Base-by-base conservation (phyloP, 345 rosid species). In the Pelargonium nanum region DNA sequence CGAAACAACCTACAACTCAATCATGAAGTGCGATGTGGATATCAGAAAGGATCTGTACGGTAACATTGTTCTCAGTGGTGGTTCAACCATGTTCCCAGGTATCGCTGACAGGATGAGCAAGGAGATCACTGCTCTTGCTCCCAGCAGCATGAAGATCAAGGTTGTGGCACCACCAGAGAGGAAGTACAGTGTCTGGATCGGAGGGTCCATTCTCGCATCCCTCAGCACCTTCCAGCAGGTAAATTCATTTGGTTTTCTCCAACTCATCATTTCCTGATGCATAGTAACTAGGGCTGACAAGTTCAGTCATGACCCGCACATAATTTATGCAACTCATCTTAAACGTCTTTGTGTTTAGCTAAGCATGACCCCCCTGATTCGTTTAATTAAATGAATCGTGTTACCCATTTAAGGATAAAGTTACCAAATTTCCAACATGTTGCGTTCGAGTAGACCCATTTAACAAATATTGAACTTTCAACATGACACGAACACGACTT, bases 121-220 rank as follows among this genome's bases (percentile, higher is more conserved):
- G 71, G 83, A 79, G 70, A 76, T 79, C 53, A 75, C 85, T 0
- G 85, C 85, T 12, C 85, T 77, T 32, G 85, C 85, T 4, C 85
- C 85, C 21, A 79, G 83, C 72, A 79, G 83, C 76, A 76, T 79
- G 83, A 79, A 76, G 73, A 76, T 79, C 9, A 76, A 79, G 77
- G 83, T 79, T 9, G 81, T 76, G 13, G 83, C 83, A 10, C 83
- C 83, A 1, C 83, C 83, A 0, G 83, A 79, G 78, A 76, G 83
- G 62, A 79, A 79, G 53, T 79, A 79, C 77, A 76, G 80, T 75
- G 86, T 82, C 71, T 82, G 86, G 86, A 82, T 82, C 22, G 86
- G 86, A 69, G 86, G 86, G 45, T 62, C 65, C 0, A 62, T 62
- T 34, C 65, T 62, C 26, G 65, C 65, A 52, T 62, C 65, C 28